Conservation (phyloP, 805 yeast species). For the Schwanniomyces pseudopolymorphus region DNA sequence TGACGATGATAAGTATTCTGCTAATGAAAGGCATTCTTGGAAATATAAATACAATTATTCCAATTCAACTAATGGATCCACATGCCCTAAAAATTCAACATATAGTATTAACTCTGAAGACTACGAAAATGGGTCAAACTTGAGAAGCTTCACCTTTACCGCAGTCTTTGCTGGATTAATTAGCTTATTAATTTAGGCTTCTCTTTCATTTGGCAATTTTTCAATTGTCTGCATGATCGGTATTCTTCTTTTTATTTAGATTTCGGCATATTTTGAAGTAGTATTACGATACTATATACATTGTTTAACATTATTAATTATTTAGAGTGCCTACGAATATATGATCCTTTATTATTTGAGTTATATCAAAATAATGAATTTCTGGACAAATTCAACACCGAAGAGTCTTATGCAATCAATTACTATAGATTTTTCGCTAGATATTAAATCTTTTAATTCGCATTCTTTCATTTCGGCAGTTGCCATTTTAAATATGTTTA, state of each 20-base stretch:
- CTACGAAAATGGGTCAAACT: constrained; percentile 12
- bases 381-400: constrained; percentile 37
- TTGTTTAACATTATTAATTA: not conserved
- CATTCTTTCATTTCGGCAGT: constrained; percentile 17
- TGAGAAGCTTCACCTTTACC: constrained; percentile 1
- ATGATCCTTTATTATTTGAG: not conserved
- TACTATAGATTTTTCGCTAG: constrained; percentile 24
- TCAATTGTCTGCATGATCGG: not conserved
- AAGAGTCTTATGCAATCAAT: constrained; percentile 45
- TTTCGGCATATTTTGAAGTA: not conserved
- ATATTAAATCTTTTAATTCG: constrained; percentile 19
- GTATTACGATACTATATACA: too few species aligned
- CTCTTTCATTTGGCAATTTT: not conserved
- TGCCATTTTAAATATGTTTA: constrained; percentile 11
- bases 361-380: constrained; percentile 14
- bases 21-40: not conserved
- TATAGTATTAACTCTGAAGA: constrained; percentile 6
- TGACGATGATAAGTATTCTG: not conserved
- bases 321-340: not conserved
- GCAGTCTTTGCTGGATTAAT: constrained; percentile 4
- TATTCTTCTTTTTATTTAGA: not conserved
- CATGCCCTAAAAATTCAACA: constrained; percentile 7
- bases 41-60: not conserved
- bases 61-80: not conserved
- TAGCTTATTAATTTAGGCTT: constrained; percentile 6